These are phyloP conservation scores for Diaporthe batatas DNA, from an alignment of 2,329 filamentous ascomycete species.

Conservation along the genomic window DNA sequence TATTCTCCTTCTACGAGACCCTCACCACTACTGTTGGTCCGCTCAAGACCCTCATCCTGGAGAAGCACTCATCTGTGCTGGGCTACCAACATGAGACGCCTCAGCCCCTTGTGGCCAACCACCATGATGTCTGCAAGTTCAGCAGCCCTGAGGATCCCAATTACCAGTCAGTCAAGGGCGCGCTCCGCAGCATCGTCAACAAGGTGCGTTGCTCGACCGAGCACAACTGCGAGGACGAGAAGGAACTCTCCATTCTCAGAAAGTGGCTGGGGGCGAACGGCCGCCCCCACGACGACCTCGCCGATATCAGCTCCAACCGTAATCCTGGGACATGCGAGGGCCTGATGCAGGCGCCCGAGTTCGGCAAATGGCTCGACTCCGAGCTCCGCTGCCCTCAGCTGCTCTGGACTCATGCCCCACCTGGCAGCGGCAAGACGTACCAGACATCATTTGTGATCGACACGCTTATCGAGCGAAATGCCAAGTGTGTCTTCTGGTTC, in stretches of 20 bases:
- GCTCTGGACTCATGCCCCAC: conserved; percentile 36
- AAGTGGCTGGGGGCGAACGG: conserved; percentile 12
- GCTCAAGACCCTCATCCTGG: conserved; percentile 43
- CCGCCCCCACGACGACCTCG: conserved; percentile 38
- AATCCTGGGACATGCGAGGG: conserved; percentile 40
- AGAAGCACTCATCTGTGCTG: conserved; percentile 48
- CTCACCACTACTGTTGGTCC: conserved; percentile 44
- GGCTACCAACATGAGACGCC: conserved; percentile 48
- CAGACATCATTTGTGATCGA: conserved; percentile 42
- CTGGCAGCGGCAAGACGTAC: conserved; percentile 43
- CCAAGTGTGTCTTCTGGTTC: conserved; percentile 41
- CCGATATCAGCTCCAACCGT: conserved; percentile 18
- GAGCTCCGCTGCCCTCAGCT: conserved; percentile 21
- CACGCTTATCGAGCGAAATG: conserved; percentile 18
- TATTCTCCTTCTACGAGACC: conserved; percentile 55
- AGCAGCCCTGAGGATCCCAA: conserved; percentile 43
- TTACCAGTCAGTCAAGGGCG: conserved; percentile 43
- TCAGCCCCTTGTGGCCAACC: conserved; percentile 48
- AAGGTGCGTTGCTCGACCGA: conserved; percentile 28
- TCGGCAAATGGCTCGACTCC: conserved; percentile 32
- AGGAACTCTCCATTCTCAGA: conserved; percentile 5
- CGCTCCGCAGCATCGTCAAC: conserved; percentile 42
- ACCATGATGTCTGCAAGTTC: conserved; percentile 51
- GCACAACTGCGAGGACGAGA: conserved; percentile 10
- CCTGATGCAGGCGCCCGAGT: conserved; percentile 32